Conservation (phyloP, 2,329 filamentous ascomycete genomes). For the Fusarium nematophilum region DNA sequence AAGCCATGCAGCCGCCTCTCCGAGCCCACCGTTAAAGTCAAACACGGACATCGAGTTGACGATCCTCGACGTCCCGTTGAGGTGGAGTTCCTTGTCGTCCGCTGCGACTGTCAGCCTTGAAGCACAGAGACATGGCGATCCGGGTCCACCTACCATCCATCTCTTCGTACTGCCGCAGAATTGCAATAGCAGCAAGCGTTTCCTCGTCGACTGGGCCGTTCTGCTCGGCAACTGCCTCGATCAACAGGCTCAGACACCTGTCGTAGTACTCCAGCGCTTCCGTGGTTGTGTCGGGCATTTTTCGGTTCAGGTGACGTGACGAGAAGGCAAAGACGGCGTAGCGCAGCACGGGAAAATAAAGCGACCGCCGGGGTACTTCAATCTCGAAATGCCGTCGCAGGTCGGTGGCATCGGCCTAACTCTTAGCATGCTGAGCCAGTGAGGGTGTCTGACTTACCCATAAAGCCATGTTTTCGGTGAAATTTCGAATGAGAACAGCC, state of each 20-base stretch:
- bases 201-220: too few species aligned
- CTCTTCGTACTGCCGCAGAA: too few species aligned
- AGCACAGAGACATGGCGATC: too few species aligned
- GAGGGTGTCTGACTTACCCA: too few species aligned
- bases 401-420: constrained; percentile 24
- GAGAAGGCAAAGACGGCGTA: constrained; percentile 33
- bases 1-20: constrained; percentile 33
- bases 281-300: neutral
- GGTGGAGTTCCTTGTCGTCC: constrained; percentile 31
- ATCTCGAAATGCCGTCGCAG: constrained; percentile 30
- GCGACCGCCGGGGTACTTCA: constrained; percentile 24
- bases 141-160: too few species aligned
- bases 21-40: constrained; percentile 32
- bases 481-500: too few species aligned
- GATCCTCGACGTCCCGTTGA: constrained; percentile 30
- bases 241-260: too few species aligned
- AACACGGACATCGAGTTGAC: constrained; percentile 35
- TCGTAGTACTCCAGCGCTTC: too few species aligned
- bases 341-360: constrained; percentile 28
- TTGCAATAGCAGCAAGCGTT: too few species aligned
- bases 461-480: too few species aligned
- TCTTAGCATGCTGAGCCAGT: neutral
- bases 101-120: constrained; percentile 7
- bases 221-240: too few species aligned
- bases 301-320: constrained; percentile 19